Evolutionary conservation across 768 basidiomycete species (phyloP).

Genomic region (Lactifluus subvellereus): DNA sequence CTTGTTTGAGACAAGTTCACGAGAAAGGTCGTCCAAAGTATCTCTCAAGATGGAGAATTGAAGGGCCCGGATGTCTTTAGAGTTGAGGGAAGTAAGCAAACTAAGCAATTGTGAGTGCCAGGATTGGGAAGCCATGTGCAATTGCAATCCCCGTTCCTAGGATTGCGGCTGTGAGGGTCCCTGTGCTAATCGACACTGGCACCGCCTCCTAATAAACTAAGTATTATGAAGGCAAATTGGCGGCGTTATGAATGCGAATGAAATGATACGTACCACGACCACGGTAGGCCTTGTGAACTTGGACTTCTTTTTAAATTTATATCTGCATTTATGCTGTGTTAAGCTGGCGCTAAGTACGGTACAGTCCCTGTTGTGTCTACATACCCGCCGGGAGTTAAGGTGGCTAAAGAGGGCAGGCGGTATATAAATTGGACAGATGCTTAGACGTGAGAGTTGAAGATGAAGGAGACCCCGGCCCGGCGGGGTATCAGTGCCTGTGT

Average conservation of each 20-base stretch:
- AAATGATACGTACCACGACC: background rate
- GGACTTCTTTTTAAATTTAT: too few species aligned
- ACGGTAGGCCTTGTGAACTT: background rate
- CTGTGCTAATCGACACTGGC: background rate
- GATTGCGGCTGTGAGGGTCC: background rate
- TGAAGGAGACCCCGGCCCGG: too few species aligned
- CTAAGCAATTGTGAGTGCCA: constrained; percentile 13
- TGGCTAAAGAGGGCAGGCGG: too few species aligned
- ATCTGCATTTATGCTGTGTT: too few species aligned
- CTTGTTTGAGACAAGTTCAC: constrained; percentile 15
- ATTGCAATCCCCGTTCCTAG: background rate
- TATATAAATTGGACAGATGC: too few species aligned
- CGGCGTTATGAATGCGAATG: background rate
- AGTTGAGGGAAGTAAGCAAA: background rate
- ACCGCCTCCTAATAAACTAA: background rate
- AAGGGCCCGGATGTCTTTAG: background rate
- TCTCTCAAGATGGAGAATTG: background rate
- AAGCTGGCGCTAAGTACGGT: too few species aligned
- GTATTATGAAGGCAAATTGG: background rate
- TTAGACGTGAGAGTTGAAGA: too few species aligned
- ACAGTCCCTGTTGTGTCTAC: too few species aligned
- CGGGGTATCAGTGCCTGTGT: too few species aligned
- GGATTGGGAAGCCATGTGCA: background rate
- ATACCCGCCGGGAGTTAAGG: too few species aligned
- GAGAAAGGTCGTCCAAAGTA: constrained; percentile 12